These are phyloP conservation scores for Tremella mesenterica DNA, from an alignment of 768 basidiomycete species.

Conservation along the genomic window DNA sequence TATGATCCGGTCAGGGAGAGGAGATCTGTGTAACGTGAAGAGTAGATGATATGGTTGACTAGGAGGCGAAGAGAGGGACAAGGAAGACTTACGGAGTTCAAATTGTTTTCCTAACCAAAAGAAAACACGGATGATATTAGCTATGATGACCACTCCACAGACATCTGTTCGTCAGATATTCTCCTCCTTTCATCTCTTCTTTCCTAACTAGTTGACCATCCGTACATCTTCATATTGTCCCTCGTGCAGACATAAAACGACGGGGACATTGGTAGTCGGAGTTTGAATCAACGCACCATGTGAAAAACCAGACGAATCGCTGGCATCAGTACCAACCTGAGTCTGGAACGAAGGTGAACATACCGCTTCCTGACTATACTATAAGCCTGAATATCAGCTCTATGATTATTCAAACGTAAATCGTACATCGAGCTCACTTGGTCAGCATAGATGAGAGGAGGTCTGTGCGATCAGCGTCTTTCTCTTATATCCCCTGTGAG, in stretches of 20 bases:
- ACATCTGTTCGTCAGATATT: constrained; percentile 24
- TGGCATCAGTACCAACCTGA: constrained; percentile 3
- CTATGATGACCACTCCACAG: constrained; percentile 40
- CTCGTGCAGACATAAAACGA: neutral
- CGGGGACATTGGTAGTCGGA: neutral
- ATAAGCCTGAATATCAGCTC: constrained; percentile 22
- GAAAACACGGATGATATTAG: constrained; percentile 44
- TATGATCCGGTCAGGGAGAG: no score
- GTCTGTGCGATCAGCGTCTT: constrained; percentile 13
- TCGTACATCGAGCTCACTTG: constrained; percentile 21
- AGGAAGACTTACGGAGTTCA: constrained; percentile 34
- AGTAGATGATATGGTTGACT: no score
- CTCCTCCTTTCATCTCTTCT: neutral
- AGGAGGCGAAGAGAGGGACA: neutral
- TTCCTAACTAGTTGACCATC: no score
- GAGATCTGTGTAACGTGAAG: no score
- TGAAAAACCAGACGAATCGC: constrained; percentile 44
- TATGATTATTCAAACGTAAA: neutral
- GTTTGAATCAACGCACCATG: constrained; percentile 22
- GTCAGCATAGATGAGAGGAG: constrained; percentile 42
- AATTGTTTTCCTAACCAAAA: constrained; percentile 44
- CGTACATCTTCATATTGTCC: neutral
- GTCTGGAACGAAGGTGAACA: neutral
- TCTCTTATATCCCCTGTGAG: neutral
- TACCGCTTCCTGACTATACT: constrained; percentile 42